Conservation (phyloP, 23 red algal genomes). For the Agarophyton chilense region DNA sequence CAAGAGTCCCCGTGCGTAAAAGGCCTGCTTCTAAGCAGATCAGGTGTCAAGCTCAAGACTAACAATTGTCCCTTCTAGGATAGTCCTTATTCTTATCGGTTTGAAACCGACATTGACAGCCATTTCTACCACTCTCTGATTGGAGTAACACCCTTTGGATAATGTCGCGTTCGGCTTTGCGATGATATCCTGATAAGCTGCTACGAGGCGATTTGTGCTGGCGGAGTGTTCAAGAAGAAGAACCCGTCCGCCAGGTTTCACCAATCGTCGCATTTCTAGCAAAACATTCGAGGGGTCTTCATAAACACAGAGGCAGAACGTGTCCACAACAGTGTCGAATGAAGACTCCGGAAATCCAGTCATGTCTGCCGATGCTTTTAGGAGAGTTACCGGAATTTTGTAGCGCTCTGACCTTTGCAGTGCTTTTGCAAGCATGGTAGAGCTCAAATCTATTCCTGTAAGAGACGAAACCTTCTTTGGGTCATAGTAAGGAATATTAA, state of each 20-base stretch:
- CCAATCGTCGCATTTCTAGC: constrained; percentile 64
- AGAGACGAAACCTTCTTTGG: constrained; percentile 28
- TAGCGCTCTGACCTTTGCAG: not conserved
- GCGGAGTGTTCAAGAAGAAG: constrained; percentile 83
- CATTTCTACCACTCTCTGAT: constrained; percentile 53
- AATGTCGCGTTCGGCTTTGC: constrained; percentile 32
- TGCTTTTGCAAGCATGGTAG: constrained; percentile 63
- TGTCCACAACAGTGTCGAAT: constrained; percentile 89
- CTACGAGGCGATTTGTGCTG: constrained; percentile 32
- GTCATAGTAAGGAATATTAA: constrained; percentile 79
- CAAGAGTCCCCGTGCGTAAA: not conserved
- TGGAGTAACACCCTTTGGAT: constrained; percentile 85
- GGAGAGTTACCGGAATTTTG: not conserved
- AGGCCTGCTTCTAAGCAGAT: not conserved
- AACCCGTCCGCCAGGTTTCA: constrained; percentile 52
- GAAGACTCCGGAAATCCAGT: constrained; percentile 38
- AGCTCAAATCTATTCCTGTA: constrained; percentile 71
- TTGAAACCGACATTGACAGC: constrained; percentile 29
- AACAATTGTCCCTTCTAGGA: constrained; percentile 42
- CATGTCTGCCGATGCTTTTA: constrained; percentile 8
- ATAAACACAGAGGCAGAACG: constrained; percentile 80
- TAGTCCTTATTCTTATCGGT: constrained; percentile 8
- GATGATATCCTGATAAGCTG: constrained; percentile 73
- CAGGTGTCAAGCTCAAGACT: constrained; percentile 41
- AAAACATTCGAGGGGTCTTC: constrained; percentile 43